Evolutionary conservation across 495 filamentous ascomycete genomes (phyloP).

Genomic region (Penicillium pulvis): DNA sequence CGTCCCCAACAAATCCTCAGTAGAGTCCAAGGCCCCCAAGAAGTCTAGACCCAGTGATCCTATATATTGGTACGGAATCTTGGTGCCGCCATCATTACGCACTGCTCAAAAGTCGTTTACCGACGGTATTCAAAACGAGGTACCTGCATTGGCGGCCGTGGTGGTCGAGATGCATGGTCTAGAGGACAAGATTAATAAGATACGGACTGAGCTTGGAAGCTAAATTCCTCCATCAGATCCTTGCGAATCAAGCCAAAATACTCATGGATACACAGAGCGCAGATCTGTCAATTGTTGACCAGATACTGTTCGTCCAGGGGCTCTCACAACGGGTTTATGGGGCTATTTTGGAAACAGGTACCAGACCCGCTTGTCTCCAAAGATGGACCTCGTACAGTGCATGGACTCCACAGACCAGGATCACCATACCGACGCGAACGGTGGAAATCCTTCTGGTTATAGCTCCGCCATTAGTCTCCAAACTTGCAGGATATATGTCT

Average conservation of each 20-base stretch:
- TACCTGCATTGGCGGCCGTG: constrained; percentile 49
- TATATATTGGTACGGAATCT: constrained; percentile 69
- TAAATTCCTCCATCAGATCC: constrained; percentile 1
- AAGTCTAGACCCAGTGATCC: constrained; percentile 53
- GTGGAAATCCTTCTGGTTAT: neutral
- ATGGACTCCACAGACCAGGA: neutral
- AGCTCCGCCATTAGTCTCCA: neutral
- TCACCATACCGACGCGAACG: neutral
- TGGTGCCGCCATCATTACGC: constrained; percentile 62
- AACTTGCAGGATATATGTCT: neutral
- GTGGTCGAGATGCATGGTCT: constrained; percentile 69
- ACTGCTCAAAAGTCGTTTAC: constrained; percentile 57
- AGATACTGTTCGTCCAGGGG: neutral
- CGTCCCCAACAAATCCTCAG: neutral
- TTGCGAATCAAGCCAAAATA: neutral
- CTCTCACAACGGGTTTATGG: no score
- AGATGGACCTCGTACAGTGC: no score
- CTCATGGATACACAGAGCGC: neutral
- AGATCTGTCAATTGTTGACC: neutral
- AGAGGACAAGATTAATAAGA: constrained; percentile 64
- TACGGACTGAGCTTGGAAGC: constrained; percentile 37
- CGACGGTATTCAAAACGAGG: constrained; percentile 32
- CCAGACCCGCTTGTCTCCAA: neutral
- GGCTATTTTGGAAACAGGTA: neutral
- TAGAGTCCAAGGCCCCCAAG: constrained; percentile 8